phyloP scores from a whole-genome alignment of 2,329 filamentous ascomycete genomes.

The Celoporthe dispersa region DNA sequence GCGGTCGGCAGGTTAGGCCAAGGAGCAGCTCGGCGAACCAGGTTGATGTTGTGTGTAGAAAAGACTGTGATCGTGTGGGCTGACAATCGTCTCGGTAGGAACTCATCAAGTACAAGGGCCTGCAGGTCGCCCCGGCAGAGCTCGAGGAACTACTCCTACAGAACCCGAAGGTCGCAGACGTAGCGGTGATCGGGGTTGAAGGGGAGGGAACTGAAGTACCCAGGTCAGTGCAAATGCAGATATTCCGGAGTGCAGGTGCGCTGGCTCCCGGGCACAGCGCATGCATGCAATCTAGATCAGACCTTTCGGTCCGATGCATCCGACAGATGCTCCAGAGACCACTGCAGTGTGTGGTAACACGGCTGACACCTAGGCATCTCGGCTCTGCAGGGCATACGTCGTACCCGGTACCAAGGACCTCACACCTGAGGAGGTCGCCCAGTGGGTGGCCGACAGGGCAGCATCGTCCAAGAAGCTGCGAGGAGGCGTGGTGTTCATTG shows the following conservation, averaged over 20 bases:
- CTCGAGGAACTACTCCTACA: slow-evolving; percentile 54
- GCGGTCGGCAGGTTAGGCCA: no score
- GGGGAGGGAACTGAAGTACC: slow-evolving; percentile 52
- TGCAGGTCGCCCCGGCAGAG: slow-evolving; percentile 70
- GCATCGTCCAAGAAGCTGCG: slow-evolving; percentile 39
- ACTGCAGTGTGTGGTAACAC: neutral
- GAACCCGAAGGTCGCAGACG: slow-evolving; percentile 54
- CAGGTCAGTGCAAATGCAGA: slow-evolving; percentile 48
- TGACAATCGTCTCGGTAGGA: slow-evolving; percentile 49
- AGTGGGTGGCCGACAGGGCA: slow-evolving; percentile 36
- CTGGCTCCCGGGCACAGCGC: no score
- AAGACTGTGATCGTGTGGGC: neutral
- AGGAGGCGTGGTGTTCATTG: slow-evolving; percentile 51
- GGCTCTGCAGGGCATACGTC: slow-evolving; percentile 32
- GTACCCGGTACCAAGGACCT: slow-evolving; percentile 33
- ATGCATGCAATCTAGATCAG: neutral
- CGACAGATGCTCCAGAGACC: neutral
- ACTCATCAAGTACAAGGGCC: slow-evolving; percentile 64
- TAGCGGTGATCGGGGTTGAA: slow-evolving; percentile 64
- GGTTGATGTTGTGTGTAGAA: neutral
- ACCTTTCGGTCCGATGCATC: slow-evolving; percentile 1
- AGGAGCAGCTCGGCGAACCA: neutral
- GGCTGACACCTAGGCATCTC: slow-evolving; percentile 11
- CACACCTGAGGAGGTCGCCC: slow-evolving; percentile 31
- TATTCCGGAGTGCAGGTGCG: neutral